Conservation (phyloP, 805 yeast species). For the Metschnikowia koreensis region DNA sequence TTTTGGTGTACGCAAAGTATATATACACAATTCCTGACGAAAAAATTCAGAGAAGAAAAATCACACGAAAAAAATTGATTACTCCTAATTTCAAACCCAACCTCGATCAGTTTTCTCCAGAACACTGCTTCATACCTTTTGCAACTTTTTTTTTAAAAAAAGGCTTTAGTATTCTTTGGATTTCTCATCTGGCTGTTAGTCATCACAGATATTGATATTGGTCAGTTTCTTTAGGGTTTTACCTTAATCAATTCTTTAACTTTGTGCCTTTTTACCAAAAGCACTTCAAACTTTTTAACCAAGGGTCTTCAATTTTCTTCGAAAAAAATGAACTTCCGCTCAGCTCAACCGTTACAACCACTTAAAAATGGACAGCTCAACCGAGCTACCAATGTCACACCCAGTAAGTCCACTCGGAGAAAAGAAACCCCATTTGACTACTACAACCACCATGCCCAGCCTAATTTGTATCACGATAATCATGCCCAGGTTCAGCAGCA, state of each 20-base stretch:
- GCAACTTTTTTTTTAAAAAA: background rate
- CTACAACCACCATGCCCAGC: slow-evolving; percentile 16
- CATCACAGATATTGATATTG: background rate
- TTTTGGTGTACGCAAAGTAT: slow-evolving; percentile 5
- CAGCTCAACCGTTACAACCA: slow-evolving; percentile 53
- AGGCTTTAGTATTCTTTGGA: background rate
- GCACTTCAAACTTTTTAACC: background rate
- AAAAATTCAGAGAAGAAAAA: background rate
- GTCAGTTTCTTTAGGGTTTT: background rate
- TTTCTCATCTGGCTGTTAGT: background rate
- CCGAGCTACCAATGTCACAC: slow-evolving; percentile 41
- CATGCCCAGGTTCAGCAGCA: slow-evolving; percentile 22
- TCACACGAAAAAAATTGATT: background rate
- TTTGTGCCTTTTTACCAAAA: background rate
- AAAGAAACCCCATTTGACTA: slow-evolving; percentile 24
- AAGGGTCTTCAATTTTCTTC: background rate
- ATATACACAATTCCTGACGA: slow-evolving; percentile 6
- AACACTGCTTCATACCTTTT: background rate
- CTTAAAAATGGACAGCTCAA: slow-evolving; percentile 53
- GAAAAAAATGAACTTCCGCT: slow-evolving; percentile 16
- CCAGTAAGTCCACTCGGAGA: slow-evolving; percentile 31
- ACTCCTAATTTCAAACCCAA: background rate
- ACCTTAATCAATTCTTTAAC: background rate
- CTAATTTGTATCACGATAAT: slow-evolving; percentile 12
- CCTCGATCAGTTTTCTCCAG: background rate